Base-by-base conservation (phyloP, 257 asterid genomes). In the Scutellaria barbata region DNA sequence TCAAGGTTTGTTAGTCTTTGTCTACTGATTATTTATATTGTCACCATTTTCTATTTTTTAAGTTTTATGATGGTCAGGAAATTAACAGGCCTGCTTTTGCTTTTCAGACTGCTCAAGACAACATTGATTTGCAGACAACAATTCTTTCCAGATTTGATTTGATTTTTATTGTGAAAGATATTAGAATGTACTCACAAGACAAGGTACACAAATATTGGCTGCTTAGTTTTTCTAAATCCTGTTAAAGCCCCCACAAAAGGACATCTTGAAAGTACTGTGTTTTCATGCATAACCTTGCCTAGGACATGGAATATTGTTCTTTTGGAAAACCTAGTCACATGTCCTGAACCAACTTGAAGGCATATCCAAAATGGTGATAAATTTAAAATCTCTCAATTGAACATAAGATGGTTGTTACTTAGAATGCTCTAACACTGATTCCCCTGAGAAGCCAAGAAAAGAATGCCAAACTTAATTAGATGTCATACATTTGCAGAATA, bases 41-140 rank as follows among this genome's bases (percentile, higher is more conserved):
- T 40, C 61, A 51, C 48, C 42, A 72, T 35, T 30, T 64, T 50
- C 47, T 48, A 40, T 58, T 43, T 58, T 43, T 6, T 43, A 58
- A 62, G 20, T 75, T 47, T 11, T 53, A 48, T 66, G 62, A 47
- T 58, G 60, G 63, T 22, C 62, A 18, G 56, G 37, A 65, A 77
- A 57, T 77, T 86, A 74, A 82, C 48, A 14, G 18, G 61, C 48
- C 1, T 62, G 12, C 7, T 60, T 68, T 74, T 75, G 10, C 62
- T 52, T 80, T 77, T 65, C 93, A 95, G 99, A 95, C 97, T 6
- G 99, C 99, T 48, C 99, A 92, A 77, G 99, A 95, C 81, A 95
- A 95, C 85, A 95, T 95, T 66, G 99, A 95, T 82, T 83, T 95
- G 76, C 99, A 95, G 95, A 95, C 99, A 69, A 95, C 99, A 37